These are phyloP conservation scores for Biscutella laevigata DNA, from an alignment of 441 rosid genomes.

Conservation along the genomic window DNA sequence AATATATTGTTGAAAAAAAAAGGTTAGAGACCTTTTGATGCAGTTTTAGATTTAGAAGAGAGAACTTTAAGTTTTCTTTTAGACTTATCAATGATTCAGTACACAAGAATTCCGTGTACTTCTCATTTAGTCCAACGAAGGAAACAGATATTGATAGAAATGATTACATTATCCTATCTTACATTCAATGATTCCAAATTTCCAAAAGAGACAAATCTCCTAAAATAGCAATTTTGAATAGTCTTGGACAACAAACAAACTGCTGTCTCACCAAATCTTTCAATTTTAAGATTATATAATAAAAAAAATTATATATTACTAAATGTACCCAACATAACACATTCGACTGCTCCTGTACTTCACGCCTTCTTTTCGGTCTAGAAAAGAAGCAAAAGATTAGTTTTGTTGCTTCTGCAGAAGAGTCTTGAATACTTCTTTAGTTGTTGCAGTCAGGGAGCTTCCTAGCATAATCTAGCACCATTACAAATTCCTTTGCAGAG, in stretches of 20 bases:
- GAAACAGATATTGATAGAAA: conserved; percentile 12
- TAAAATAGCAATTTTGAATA: conserved; percentile 1
- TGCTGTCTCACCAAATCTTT: conserved; percentile 2
- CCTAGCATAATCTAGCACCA: conserved; percentile 74
- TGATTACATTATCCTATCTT: conserved; percentile 19
- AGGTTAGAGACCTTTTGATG: too few species aligned
- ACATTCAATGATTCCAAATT: conserved; percentile 8
- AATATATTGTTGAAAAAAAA: too few species aligned
- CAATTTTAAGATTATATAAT: background rate
- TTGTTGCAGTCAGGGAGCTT: conserved; percentile 32
- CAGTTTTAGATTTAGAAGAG: too few species aligned
- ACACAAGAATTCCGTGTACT: conserved; percentile 13
- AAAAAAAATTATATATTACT: background rate
- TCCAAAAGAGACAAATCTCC: conserved; percentile 8
- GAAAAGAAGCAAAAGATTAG: background rate
- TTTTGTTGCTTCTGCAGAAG: conserved; percentile 15
- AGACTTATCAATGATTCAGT: conserved; percentile 5
- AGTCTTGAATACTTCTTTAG: conserved; percentile 5
- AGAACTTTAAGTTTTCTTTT: too few species aligned
- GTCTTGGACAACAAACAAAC: conserved; percentile 1
- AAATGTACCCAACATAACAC: conserved; percentile 4
- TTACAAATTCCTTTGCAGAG: conserved; percentile 76
- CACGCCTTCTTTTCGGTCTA: background rate
- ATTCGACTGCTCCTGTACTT: conserved; percentile 6
- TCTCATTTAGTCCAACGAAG: conserved; percentile 19